Percentiles rank a stretch among this genome's conserved stretches.
phyloP scores from a whole-genome alignment of 2,329 filamentous ascomycete species.

The Fusarium sp. region DNA sequence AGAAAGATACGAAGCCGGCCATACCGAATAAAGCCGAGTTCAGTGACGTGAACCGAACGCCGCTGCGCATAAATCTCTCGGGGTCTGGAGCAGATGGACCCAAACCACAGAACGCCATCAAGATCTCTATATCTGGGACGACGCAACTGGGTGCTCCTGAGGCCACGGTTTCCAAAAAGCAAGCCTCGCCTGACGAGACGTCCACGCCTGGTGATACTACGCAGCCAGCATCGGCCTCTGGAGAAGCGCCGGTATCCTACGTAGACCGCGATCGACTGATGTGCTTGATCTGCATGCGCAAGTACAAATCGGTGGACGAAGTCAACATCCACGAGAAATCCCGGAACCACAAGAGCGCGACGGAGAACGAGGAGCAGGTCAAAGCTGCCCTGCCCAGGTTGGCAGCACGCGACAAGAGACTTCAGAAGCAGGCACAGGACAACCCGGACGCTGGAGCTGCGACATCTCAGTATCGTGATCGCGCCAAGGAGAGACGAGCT shows the following conservation, averaged over 20 bases:
- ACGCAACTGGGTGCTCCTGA: slow-evolving; percentile 33
- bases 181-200: slow-evolving; percentile 21
- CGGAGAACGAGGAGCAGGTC: slow-evolving; percentile 54
- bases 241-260: slow-evolving; percentile 58
- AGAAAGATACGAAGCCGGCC: slow-evolving; percentile 15
- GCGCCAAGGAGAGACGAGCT: slow-evolving; percentile 73
- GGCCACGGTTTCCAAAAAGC: slow-evolving; percentile 13
- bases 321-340: slow-evolving; percentile 57
- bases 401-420: slow-evolving; percentile 54
- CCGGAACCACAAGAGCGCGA: slow-evolving; percentile 56
- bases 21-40: slow-evolving; percentile 14
- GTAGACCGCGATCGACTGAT: slow-evolving; percentile 64
- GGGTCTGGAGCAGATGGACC: slow-evolving; percentile 27
- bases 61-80: slow-evolving; percentile 38
- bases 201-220: slow-evolving; percentile 6
- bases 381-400: slow-evolving; percentile 61
- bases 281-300: slow-evolving; percentile 60
- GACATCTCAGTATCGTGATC: slow-evolving; percentile 67
- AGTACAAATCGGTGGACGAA: slow-evolving; percentile 58
- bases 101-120: slow-evolving; percentile 44
- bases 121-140: slow-evolving; percentile 49
- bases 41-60: slow-evolving; percentile 35
- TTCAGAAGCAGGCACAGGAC: slow-evolving; percentile 47
- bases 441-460: slow-evolving; percentile 41
- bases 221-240: not conserved